These are phyloP conservation scores for Waltergamsia citrina DNA, from an alignment of 2,329 filamentous ascomycete species.

Conservation along the genomic window DNA sequence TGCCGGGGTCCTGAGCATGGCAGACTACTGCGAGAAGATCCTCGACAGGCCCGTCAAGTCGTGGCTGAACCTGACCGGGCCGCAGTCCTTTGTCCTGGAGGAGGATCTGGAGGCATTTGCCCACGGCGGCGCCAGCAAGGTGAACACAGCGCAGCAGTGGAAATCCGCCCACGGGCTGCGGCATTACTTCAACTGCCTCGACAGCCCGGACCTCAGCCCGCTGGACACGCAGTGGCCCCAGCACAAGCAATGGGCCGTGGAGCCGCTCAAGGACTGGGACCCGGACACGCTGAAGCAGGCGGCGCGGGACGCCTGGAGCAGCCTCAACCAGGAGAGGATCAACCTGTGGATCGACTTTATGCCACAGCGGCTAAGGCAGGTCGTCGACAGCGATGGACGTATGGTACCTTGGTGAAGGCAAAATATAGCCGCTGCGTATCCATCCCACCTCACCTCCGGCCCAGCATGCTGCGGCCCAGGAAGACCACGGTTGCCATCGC, in stretches of 20 bases:
- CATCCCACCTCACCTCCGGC: no score
- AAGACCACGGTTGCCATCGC: no score
- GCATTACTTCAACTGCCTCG: conserved; percentile 23
- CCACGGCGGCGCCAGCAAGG: conserved; percentile 23
- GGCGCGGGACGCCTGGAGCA: conserved; percentile 18
- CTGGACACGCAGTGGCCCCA: conserved; percentile 23
- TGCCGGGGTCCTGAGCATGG: conserved; percentile 20
- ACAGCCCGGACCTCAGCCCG: conserved; percentile 25
- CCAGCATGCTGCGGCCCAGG: no score
- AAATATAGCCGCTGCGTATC: no score
- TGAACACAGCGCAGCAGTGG: conserved; percentile 24
- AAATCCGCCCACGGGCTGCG: conserved; percentile 20
- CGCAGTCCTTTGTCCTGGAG: conserved; percentile 19
- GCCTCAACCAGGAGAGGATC: conserved; percentile 18
- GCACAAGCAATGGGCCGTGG: conserved; percentile 21
- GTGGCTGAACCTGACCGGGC: conserved; percentile 14
- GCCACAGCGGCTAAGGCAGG: conserved; percentile 20
- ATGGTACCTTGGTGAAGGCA: conserved; percentile 22
- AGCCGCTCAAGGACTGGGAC: conserved; percentile 18
- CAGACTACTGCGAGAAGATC: conserved; percentile 22
- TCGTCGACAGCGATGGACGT: conserved; percentile 19
- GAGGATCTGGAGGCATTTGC: conserved; percentile 25
- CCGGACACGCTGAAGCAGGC: conserved; percentile 19
- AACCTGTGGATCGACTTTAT: conserved; percentile 27
- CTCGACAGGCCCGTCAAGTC: conserved; percentile 21